These are phyloP conservation scores for Mariannaea sp. DNA, from an alignment of 2,329 filamentous ascomycete genomes.

Conservation along the genomic window DNA sequence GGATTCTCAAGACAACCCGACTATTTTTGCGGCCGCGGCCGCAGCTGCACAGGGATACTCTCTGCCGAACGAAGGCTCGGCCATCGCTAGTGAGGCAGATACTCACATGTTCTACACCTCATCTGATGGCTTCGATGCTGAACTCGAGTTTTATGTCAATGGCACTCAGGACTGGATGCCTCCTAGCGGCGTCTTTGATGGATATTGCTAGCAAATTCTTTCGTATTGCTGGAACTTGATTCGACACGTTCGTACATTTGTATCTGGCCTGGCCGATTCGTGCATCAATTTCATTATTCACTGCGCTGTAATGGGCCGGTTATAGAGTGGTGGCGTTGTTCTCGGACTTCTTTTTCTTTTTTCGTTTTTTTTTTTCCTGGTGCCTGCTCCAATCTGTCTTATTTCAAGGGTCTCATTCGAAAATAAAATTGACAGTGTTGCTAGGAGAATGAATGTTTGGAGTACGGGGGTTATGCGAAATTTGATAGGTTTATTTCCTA, in stretches of 20 bases:
- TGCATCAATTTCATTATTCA: not conserved
- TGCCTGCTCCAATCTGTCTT: too few species aligned
- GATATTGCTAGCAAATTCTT: slow-evolving; percentile 19
- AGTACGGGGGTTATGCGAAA: too few species aligned
- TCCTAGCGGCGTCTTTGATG: slow-evolving; percentile 29
- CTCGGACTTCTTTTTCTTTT: not conserved
- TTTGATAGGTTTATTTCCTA: not conserved
- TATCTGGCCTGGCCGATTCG: not conserved
- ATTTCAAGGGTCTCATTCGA: too few species aligned
- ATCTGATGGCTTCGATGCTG: slow-evolving; percentile 53
- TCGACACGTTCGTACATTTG: not conserved
- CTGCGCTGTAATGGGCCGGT: too few species aligned
- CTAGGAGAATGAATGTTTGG: too few species aligned
- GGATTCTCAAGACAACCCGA: slow-evolving; percentile 34
- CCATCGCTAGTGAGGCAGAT: not conserved
- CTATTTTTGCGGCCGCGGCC: not conserved
- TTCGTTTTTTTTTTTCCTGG: not conserved
- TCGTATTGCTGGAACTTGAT: not conserved
- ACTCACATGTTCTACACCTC: slow-evolving; percentile 31
- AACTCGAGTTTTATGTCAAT: slow-evolving; percentile 51
- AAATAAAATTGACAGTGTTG: too few species aligned
- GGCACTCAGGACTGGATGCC: slow-evolving; percentile 40
- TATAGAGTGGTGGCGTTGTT: not conserved
- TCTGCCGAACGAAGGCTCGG: slow-evolving; percentile 17
- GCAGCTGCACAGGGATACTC: slow-evolving; percentile 22